These are phyloP conservation scores for Pseudocercospora vitis DNA, from an alignment of 2,329 filamentous ascomycete species.

Conservation along the genomic window DNA sequence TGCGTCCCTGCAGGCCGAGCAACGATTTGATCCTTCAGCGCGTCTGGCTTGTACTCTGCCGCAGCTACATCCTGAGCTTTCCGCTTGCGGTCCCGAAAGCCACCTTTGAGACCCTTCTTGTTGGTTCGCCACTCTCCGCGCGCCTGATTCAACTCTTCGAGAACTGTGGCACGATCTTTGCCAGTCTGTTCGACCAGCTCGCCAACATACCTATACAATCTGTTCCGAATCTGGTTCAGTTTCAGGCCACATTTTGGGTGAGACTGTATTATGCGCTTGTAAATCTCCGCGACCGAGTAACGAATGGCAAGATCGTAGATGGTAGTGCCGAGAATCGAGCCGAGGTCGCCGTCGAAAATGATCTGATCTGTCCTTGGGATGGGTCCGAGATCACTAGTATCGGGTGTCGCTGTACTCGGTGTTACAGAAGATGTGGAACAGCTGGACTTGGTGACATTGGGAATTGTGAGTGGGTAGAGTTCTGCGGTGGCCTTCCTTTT, in stretches of 20 bases:
- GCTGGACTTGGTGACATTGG: not conserved
- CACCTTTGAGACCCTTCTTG: not conserved
- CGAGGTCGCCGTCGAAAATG: constrained; percentile 4
- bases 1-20: not conserved
- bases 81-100: not conserved
- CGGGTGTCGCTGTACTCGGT: not conserved
- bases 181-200: not conserved
- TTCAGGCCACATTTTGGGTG: not conserved
- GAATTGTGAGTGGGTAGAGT: not conserved
- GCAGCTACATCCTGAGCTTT: not conserved
- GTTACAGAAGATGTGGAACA: not conserved
- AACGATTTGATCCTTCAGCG: not conserved
- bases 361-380: not conserved
- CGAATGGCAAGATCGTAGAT: not conserved
- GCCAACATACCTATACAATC: not conserved
- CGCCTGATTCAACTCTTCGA: not conserved
- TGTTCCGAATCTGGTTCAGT: not conserved
- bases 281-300: constrained; percentile 2
- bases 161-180: not conserved
- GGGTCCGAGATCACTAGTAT: not conserved
- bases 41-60: too few relatives aligned
- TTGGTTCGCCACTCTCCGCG: not conserved
- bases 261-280: not conserved
- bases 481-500: not conserved
- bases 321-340: not conserved